A percentile compares a stretch with the other conserved stretches of the same genome.
Conservation (phyloP, 192 early-diverging fungal species). For the Entomortierella parvispora region DNA sequence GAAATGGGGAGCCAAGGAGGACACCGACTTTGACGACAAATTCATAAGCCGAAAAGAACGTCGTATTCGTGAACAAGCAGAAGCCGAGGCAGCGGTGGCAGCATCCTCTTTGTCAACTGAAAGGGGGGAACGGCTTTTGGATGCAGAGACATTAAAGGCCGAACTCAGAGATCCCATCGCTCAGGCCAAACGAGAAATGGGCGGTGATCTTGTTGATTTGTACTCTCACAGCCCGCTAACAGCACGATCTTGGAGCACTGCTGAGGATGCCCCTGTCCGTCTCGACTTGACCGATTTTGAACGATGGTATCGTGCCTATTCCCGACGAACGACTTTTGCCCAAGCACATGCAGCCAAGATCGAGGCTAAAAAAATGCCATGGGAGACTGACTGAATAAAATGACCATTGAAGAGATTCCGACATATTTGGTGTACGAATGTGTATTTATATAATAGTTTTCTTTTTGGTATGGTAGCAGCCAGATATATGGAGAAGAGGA, state of each 20-base stretch:
- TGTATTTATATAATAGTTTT: no score
- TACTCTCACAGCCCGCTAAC: constrained; percentile 4
- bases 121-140: no score
- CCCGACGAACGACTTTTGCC: constrained; percentile 14
- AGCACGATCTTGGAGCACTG: constrained; percentile 19
- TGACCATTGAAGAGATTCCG: no score
- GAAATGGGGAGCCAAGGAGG: no score
- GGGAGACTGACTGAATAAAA: not conserved
- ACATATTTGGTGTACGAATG: no score
- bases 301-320: constrained; percentile 33
- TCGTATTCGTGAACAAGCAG: not conserved
- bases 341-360: not conserved
- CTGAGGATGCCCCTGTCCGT: not conserved
- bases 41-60: no score
- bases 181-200: constrained; percentile 30
- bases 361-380: not conserved
- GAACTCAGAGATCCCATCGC: constrained; percentile 1
- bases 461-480: no score
- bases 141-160: no score
- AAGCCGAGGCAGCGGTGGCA: no score
- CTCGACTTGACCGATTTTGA: constrained; percentile 43
- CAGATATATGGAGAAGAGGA: no score
- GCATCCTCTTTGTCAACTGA: no score
- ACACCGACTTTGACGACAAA: not conserved
- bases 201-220: constrained; percentile 39